Conservation (phyloP, 441 rosid species). For the Euphorbia celastroides region DNA sequence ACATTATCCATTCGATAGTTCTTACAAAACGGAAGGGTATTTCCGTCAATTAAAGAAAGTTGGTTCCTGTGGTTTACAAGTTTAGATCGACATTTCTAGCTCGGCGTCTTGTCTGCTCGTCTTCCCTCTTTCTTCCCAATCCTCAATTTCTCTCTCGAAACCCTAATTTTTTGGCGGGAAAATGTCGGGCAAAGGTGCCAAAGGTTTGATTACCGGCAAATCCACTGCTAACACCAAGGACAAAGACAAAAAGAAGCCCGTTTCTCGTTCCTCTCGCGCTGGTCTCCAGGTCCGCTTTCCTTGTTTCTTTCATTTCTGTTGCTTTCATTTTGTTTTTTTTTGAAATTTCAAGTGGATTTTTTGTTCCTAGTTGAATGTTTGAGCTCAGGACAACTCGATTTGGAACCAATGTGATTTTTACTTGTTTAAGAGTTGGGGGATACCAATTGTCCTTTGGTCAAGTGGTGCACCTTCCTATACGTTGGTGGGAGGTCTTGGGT, state of each 20-base stretch:
- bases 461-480: no score
- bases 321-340: not conserved
- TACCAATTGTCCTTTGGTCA: no score
- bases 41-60: constrained; percentile 4
- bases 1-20: not conserved
- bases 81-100: constrained; percentile 3
- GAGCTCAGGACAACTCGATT: not conserved
- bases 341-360: not conserved
- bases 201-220: constrained; percentile 78
- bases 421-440: no score
- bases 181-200: constrained; percentile 97
- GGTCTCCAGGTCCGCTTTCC: constrained; percentile 61
- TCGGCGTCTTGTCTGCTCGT: not conserved
- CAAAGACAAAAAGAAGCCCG: constrained; percentile 85
- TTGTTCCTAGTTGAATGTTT: not conserved
- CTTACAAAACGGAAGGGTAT: not conserved
- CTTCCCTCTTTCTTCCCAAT: not conserved
- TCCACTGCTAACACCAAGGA: constrained; percentile 55
- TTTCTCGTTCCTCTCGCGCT: constrained; percentile 88
- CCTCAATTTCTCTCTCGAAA: constrained; percentile 5
- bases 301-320: not conserved
- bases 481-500: no score
- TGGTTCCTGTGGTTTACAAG: not conserved
- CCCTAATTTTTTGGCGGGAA: constrained; percentile 21
- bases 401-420: not conserved